phyloP scores from a whole-genome alignment of 345 rosid genomes.

The Clarkia xantiana region DNA sequence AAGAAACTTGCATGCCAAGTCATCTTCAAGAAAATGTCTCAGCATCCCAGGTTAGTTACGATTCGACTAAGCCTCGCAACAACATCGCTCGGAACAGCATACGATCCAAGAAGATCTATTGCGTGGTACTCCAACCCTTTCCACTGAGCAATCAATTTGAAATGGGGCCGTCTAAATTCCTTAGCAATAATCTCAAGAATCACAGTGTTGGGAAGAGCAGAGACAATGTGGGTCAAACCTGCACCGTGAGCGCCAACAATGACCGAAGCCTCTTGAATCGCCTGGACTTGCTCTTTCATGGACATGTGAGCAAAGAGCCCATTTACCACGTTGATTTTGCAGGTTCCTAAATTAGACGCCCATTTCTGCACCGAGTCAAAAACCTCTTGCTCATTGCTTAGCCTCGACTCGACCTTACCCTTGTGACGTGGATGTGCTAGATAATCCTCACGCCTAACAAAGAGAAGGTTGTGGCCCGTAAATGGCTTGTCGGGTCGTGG shows the following conservation, averaged over 20 bases:
- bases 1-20: neutral
- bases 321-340: conserved; percentile 65
- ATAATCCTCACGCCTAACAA: conserved; percentile 85
- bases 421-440: conserved; percentile 84
- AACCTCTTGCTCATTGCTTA: conserved; percentile 70
- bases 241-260: conserved; percentile 96
- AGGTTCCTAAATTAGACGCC: conserved; percentile 35
- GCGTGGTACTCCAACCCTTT: conserved; percentile 88
- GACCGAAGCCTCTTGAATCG: conserved; percentile 88
- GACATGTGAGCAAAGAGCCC: conserved; percentile 88
- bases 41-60: conserved; percentile 47
- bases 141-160: conserved; percentile 69
- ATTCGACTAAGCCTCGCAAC: conserved; percentile 33
- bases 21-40: conserved; percentile 5
- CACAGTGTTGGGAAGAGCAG: conserved; percentile 71
- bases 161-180: conserved; percentile 63
- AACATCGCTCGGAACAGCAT: conserved; percentile 44
- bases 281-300: conserved; percentile 72
- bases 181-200: conserved; percentile 64
- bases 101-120: conserved; percentile 49
- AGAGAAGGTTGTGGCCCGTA: conserved; percentile 49
- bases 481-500: conserved; percentile 34
- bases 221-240: conserved; percentile 80
- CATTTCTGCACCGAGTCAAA: conserved; percentile 50
- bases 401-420: conserved; percentile 76